phyloP scores from a whole-genome alignment of 2,329 filamentous ascomycete species.

The Fusarium buharicum region DNA sequence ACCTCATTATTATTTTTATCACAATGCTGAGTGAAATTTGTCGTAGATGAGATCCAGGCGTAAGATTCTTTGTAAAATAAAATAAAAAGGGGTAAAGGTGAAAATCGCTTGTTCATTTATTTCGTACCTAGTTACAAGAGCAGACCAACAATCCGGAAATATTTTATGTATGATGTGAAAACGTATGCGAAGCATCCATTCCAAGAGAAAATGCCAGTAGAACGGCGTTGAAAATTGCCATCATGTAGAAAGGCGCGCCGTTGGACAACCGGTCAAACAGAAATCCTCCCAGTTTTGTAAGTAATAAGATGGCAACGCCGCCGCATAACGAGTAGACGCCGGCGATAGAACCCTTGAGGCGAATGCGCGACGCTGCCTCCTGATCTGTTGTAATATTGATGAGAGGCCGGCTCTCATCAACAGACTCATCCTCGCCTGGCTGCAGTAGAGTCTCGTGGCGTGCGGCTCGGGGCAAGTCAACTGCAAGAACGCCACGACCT shows the following conservation, averaged over 20 bases:
- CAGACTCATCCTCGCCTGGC: slow-evolving; percentile 54
- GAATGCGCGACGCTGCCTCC: slow-evolving; percentile 59
- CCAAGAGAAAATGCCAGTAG: slow-evolving; percentile 68
- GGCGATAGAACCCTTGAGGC: slow-evolving; percentile 91
- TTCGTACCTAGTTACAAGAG: slow-evolving; percentile 22
- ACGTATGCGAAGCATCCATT: slow-evolving; percentile 60
- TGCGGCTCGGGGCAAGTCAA: slow-evolving; percentile 52
- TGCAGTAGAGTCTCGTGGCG: slow-evolving; percentile 44
- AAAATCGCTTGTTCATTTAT: slow-evolving; percentile 33
- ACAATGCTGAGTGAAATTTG: not conserved
- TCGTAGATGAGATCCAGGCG: not conserved
- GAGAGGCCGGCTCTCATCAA: slow-evolving; percentile 52
- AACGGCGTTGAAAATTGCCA: slow-evolving; percentile 86
- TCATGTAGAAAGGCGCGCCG: slow-evolving; percentile 91
- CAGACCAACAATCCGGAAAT: not conserved
- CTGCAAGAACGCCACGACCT: slow-evolving; percentile 78
- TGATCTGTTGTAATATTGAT: slow-evolving; percentile 49
- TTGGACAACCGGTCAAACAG: slow-evolving; percentile 81
- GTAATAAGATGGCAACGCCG: slow-evolving; percentile 85
- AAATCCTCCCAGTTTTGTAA: slow-evolving; percentile 90
- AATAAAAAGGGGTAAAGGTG: not conserved
- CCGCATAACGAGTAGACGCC: slow-evolving; percentile 94
- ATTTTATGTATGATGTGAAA: slow-evolving; percentile 41
- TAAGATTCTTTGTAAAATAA: not conserved
- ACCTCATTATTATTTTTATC: not conserved